A percentile compares a stretch with the other conserved stretches of the same genome.
Evolutionary conservation across 768 basidiomycete species (phyloP).

Genomic region (Mrakia frigida): DNA sequence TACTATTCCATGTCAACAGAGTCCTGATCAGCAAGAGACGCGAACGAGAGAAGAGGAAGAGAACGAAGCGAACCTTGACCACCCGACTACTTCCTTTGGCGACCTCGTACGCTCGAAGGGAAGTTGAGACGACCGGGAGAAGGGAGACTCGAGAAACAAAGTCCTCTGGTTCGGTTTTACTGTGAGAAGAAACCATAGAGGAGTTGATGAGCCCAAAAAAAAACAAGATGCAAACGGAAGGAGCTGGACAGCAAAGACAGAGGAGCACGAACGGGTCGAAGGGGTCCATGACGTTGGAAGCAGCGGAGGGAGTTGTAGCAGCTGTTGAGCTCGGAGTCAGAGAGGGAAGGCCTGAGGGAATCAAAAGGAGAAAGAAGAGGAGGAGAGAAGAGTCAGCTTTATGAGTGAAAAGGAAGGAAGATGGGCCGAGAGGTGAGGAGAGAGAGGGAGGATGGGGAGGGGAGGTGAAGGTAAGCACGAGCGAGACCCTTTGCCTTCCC

Average conservation of each 20-base stretch:
- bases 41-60: slow-evolving; percentile 33
- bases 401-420: neutral
- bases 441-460: too few species aligned
- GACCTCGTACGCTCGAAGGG: slow-evolving; percentile 69
- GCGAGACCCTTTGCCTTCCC: too few species aligned
- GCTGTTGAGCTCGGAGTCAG: slow-evolving; percentile 13
- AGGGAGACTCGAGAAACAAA: slow-evolving; percentile 60
- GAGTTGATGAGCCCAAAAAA: neutral
- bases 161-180: slow-evolving; percentile 40
- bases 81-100: slow-evolving; percentile 77
- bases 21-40: slow-evolving; percentile 26
- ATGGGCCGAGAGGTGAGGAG: neutral
- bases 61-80: slow-evolving; percentile 61
- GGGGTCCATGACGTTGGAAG: neutral
- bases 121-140: slow-evolving; percentile 67
- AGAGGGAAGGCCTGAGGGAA: neutral
- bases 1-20: too few species aligned
- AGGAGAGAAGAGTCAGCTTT: neutral
- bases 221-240: too few species aligned
- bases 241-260: neutral
- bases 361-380: neutral
- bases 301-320: slow-evolving; percentile 16
- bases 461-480: too few species aligned
- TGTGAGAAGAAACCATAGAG: neutral
- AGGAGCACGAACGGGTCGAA: neutral